Evolutionary conservation across 2,329 filamentous ascomycete genomes (phyloP).

Genomic region (Cordyceps militaris): DNA sequence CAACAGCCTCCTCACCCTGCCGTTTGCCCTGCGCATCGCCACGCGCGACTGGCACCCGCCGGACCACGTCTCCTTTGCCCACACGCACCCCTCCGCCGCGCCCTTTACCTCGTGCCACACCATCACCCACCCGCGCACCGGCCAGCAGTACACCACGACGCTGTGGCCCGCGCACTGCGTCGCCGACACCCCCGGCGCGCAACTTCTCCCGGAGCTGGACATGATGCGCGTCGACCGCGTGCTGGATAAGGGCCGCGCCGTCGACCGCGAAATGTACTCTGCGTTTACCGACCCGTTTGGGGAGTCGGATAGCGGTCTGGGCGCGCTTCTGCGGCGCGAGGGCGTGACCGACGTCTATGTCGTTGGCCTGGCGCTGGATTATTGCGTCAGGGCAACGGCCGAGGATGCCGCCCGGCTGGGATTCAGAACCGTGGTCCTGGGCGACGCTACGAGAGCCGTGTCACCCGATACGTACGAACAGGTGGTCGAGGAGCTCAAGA

Average conservation of each 20-base stretch:
- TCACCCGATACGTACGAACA: constrained; percentile 52
- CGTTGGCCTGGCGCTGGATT: constrained; percentile 81
- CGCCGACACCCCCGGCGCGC: constrained; percentile 62
- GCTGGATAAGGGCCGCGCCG: constrained; percentile 71
- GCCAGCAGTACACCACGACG: constrained; percentile 56
- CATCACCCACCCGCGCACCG: constrained; percentile 60
- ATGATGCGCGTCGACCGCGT: constrained; percentile 51
- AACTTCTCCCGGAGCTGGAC: constrained; percentile 67
- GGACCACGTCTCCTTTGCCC: constrained; percentile 81
- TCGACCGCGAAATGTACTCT: constrained; percentile 84
- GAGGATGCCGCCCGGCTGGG: constrained; percentile 69
- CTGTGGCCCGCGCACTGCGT: constrained; percentile 93
- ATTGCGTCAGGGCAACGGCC: constrained; percentile 79
- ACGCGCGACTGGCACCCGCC: constrained; percentile 89
- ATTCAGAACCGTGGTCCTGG: constrained; percentile 68
- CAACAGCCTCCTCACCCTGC: constrained; percentile 65
- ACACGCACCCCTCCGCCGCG: constrained; percentile 61
- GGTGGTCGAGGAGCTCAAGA: constrained; percentile 45
- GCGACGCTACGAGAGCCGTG: constrained; percentile 72
- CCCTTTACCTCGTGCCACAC: constrained; percentile 60
- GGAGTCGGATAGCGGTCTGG: constrained; percentile 58
- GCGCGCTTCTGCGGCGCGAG: constrained; percentile 44
- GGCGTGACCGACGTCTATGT: constrained; percentile 74
- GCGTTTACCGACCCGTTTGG: constrained; percentile 79
- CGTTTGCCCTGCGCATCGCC: constrained; percentile 68